Base-by-base conservation (phyloP, 108 stramenopile species). In the Pseudonitzschia delicatissima region DNA sequence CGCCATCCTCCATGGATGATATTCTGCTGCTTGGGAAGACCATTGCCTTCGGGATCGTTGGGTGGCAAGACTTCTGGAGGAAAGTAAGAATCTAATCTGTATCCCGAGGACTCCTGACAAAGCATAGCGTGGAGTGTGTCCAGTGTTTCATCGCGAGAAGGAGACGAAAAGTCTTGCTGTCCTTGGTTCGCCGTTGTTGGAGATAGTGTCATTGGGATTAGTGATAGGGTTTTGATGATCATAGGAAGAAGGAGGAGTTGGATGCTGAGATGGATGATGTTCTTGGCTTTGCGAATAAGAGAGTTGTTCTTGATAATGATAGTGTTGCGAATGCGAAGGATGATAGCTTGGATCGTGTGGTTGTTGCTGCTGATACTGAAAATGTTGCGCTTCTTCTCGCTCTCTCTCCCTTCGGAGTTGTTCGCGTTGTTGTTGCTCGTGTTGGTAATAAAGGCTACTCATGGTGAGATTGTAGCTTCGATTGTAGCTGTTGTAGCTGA, bases 1-100 rank as follows among this genome's bases (percentile, higher is more conserved):
- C 90, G 52, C 90, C 90, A 91, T 5, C 68, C 58, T 5, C 67
- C 68, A 31, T 82, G 80, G 21, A 80, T 60, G 12, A 48, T 23
- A 23, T 48, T 48, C 20, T 36, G 57, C 29, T 31, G 39, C 47
- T 27, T 29, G 8, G 47, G 45, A 51, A 47, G 47, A 15, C 32
- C 47, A 4, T 6, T 5, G 47, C 12, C n/a, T n/a, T n/a, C n/a
- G n/a, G n/a, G n/a, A n/a, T n/a, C n/a, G n/a, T n/a, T n/a, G 17
- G 47, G 45, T 4, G 28, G 48, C 1, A 18, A 8, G 13, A 49
- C 47, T 47, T 65, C 47, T 5, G 17, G 55, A 2, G 55, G 55
- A 57, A 57, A 35, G 55, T 57, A 35, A 18, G 3, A 29, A 18
- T 57, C 55, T 18, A 57, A 18, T 3, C 34, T 27, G 11, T 57